Evolutionary conservation across 805 yeast species (phyloP), one percentile per base, ranked within the genome.

Genomic region (Wickerhamomyces bisporus): DNA sequence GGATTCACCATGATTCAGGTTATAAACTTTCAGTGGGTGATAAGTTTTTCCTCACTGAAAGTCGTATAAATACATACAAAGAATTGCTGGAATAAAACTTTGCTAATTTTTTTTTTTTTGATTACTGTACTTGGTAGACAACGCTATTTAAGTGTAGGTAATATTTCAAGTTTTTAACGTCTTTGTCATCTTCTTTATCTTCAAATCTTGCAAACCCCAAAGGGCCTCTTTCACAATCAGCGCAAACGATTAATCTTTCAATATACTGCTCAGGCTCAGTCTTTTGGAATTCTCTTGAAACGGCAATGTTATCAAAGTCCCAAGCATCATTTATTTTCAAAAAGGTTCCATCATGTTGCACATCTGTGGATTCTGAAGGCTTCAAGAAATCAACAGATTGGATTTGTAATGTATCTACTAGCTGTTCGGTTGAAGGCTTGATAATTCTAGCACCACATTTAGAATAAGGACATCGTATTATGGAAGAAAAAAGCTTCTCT

Each of bases 261-360:
- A 81, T 58, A 19, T 61, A 47, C 8, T 49, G 41, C 3, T 52
- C 55, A 12, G 40, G 39, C n/a, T 38, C 43, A 3, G 49, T 50
- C 1, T 40, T 38, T 26, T 42, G 33, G 35, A 47, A 41, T 9
- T 43, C 47, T 36, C 38, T 70, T 2, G 88, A 81, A 3, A 84
- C 91, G 1, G 87, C 89, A 32, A 84, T 73, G 50, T 84, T 84
- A 45, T 84, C 89, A 49, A 84, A 84, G 45, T 76, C 84, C 93
- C 93, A 84, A 37, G 79, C 77, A 49, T 81, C 86, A 2, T 60
- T 50, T 2, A 81, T 62, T 21, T 62, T 50, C 30, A 68, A 64
- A 50, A 77, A 79, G 7, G 41, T 35, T 8, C 38, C 47, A 9
- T 32, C 33, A 1, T 39, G 31, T 4, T 33, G 15, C 1, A 36